phyloP scores from a whole-genome alignment of 2,329 filamentous ascomycete species.

The Sclerotinia nivalis region DNA sequence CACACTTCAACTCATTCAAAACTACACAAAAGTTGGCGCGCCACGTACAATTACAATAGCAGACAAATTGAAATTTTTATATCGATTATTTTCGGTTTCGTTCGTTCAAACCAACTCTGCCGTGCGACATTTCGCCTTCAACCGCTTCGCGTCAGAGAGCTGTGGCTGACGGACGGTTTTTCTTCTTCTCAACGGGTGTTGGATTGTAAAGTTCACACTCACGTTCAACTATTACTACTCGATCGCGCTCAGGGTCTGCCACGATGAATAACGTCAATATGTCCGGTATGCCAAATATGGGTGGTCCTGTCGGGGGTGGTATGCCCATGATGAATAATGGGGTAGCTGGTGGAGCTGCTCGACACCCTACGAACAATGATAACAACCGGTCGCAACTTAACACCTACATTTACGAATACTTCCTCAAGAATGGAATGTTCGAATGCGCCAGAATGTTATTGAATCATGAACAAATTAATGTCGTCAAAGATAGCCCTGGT shows the following conservation, averaged over 20 bases:
- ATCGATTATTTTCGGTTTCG: slow-evolving; percentile 9
- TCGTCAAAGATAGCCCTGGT: slow-evolving; percentile 67
- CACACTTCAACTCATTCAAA: slow-evolving; percentile 13
- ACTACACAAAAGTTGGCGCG: slow-evolving; percentile 15
- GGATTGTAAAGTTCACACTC: slow-evolving; percentile 27
- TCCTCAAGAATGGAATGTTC: slow-evolving; percentile 80
- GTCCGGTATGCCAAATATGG: slow-evolving; percentile 67
- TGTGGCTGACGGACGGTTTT: slow-evolving; percentile 35
- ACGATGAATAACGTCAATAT: slow-evolving; percentile 50
- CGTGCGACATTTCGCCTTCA: slow-evolving; percentile 30
- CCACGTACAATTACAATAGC: neutral
- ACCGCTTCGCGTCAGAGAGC: slow-evolving; percentile 37
- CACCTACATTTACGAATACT: slow-evolving; percentile 90
- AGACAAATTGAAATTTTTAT: neutral
- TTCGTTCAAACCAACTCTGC: neutral
- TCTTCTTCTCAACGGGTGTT: slow-evolving; percentile 25
- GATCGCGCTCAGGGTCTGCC: slow-evolving; percentile 34
- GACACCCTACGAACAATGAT: slow-evolving; percentile 41
- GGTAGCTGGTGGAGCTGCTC: slow-evolving; percentile 36
- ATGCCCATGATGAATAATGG: slow-evolving; percentile 64
- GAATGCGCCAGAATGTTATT: slow-evolving; percentile 78
- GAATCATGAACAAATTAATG: slow-evolving; percentile 65
- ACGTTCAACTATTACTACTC: slow-evolving; percentile 28
- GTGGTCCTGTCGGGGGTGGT: slow-evolving; percentile 61
- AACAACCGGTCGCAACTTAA: slow-evolving; percentile 62